phyloP scores from a whole-genome alignment of 345 rosid species.

The Populus simonii region DNA sequence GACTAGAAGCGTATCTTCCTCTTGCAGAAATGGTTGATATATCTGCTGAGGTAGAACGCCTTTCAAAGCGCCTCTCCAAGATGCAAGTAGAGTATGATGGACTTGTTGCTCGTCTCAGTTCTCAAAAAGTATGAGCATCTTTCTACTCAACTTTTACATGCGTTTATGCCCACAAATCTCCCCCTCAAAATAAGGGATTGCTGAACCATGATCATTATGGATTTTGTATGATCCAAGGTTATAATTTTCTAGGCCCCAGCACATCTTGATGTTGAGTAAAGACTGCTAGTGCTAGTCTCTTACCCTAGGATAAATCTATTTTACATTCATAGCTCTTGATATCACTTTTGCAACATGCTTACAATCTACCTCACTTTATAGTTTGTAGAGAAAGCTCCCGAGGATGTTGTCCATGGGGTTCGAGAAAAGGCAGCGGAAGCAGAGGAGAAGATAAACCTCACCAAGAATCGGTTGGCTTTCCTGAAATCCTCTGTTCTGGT shows the following conservation, averaged over 20 bases:
- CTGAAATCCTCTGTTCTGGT: slow-evolving; percentile 69
- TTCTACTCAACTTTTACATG: neutral
- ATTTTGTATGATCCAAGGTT: neutral
- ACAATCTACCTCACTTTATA: slow-evolving; percentile 28
- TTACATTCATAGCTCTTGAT: neutral
- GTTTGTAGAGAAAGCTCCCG: slow-evolving; percentile 84
- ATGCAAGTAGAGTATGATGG: slow-evolving; percentile 82
- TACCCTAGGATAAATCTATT: neutral
- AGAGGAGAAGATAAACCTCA: slow-evolving; percentile 84
- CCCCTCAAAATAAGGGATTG: neutral
- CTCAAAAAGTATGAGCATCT: slow-evolving; percentile 59
- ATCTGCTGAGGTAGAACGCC: slow-evolving; percentile 85
- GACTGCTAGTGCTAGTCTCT: neutral
- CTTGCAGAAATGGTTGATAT: slow-evolving; percentile 91
- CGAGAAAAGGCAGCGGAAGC: slow-evolving; percentile 78
- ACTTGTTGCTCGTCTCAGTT: slow-evolving; percentile 66
- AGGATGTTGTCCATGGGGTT: slow-evolving; percentile 77
- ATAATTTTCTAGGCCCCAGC: neutral
- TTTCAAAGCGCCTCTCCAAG: slow-evolving; percentile 80
- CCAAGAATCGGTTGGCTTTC: slow-evolving; percentile 66
- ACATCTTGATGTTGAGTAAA: neutral
- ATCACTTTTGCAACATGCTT: neutral
- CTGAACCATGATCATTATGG: neutral
- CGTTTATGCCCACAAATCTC: neutral
- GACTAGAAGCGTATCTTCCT: slow-evolving; percentile 94